These are phyloP conservation scores for Malus asiatica DNA, from an alignment of 306 rosid genomes.

Conservation along the genomic window DNA sequence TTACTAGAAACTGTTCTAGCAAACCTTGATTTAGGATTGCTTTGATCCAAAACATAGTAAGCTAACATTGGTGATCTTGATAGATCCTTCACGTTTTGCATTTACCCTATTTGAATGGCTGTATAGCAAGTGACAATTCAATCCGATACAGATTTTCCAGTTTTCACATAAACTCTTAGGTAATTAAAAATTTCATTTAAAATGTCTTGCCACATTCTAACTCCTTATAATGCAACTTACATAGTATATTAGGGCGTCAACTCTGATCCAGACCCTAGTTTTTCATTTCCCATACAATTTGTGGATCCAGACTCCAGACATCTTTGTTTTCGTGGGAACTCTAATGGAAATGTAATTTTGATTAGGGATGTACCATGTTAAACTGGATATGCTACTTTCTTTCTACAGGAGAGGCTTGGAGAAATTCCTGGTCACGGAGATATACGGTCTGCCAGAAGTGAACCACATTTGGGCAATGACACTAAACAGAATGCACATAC, in stretches of 20 bases:
- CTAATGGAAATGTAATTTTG: not conserved
- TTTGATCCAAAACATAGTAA: not conserved
- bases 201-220: not conserved
- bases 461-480: conserved; percentile 39
- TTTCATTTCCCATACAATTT: not conserved
- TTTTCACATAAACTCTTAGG: not conserved
- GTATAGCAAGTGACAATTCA: not conserved
- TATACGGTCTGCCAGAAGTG: conserved; percentile 42
- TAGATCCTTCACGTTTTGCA: not conserved
- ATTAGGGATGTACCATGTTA: not conserved
- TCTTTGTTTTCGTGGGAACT: not conserved
- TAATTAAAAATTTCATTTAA: not conserved
- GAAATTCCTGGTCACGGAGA: conserved; percentile 60
- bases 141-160: not conserved
- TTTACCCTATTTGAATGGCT: not conserved
- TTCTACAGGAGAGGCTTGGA: conserved; percentile 74
- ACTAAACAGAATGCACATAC: conserved; percentile 47
- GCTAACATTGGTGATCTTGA: not conserved
- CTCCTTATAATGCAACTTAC: not conserved
- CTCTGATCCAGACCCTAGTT: not conserved
- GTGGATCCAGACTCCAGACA: not conserved
- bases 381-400: not conserved
- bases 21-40: not conserved
- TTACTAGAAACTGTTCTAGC: not conserved
- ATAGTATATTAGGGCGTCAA: not conserved